phyloP scores from a whole-genome alignment of 2,329 filamentous ascomycete genomes.

The Graphilbum fragrans region DNA sequence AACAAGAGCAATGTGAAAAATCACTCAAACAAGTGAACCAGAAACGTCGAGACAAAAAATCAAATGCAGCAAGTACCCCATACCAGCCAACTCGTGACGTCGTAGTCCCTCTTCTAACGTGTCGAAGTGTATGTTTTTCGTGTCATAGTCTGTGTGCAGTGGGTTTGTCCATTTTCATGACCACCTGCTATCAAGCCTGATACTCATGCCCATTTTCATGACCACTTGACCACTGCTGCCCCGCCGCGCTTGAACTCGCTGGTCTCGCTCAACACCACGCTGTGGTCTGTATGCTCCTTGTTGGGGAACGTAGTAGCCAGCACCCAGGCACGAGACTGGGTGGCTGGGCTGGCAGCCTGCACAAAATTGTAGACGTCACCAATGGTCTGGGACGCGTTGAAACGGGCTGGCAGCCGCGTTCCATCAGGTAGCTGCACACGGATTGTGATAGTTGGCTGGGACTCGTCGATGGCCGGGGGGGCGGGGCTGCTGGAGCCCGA shows the following conservation, averaged over 20 bases:
- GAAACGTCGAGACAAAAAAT: no score
- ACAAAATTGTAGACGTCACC: slow-evolving; percentile 70
- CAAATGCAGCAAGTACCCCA: no score
- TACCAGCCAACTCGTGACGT: no score
- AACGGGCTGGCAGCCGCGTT: slow-evolving; percentile 63
- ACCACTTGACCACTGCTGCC: slow-evolving; percentile 52
- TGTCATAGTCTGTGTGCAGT: no score
- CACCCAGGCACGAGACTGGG: slow-evolving; percentile 51
- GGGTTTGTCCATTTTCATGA: no score
- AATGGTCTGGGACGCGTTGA: slow-evolving; percentile 69
- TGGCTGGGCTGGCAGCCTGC: slow-evolving; percentile 46
- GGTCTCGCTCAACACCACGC: slow-evolving; percentile 44
- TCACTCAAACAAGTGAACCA: no score
- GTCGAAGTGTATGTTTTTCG: no score
- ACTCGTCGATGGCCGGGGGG: slow-evolving; percentile 42
- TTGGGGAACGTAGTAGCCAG: slow-evolving; percentile 75
- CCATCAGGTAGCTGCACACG: slow-evolving; percentile 72
- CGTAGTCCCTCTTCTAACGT: no score
- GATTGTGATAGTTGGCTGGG: slow-evolving; percentile 55
- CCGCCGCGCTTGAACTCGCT: slow-evolving; percentile 54
- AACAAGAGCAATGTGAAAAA: no score
- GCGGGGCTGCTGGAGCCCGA: slow-evolving; percentile 9
- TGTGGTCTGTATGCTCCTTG: slow-evolving; percentile 64
- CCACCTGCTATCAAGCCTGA: neutral
- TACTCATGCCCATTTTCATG: no score